Evolutionary conservation across 1,139 yeast genomes (phyloP).

Genomic region (Lizanozyma gosingica): DNA sequence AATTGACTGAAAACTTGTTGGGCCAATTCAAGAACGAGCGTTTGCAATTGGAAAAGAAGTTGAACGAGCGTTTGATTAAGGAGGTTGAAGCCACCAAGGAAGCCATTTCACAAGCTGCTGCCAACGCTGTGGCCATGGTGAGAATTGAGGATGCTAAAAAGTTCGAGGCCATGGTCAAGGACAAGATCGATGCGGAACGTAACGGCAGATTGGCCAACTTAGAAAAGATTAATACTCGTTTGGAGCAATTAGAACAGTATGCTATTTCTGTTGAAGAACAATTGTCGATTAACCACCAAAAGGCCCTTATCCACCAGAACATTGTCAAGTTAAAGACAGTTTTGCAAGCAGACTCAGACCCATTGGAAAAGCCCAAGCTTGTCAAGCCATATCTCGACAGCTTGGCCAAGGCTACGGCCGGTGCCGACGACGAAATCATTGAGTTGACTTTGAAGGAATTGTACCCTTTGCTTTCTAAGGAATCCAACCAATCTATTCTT

Average conservation of each 20-base stretch:
- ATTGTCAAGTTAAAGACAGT: conserved; percentile 44
- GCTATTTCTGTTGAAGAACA: conserved; percentile 51
- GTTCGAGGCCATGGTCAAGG: conserved; percentile 55
- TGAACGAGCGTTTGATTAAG: conserved; percentile 46
- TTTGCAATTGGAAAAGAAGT: conserved; percentile 52
- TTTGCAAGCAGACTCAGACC: conserved; percentile 16
- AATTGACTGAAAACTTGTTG: conserved; percentile 40
- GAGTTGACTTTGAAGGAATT: conserved; percentile 29
- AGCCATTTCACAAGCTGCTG: conserved; percentile 65
- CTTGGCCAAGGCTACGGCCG: conserved; percentile 33
- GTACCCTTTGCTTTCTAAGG: conserved; percentile 33
- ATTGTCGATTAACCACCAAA: conserved; percentile 45
- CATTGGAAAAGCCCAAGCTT: conserved; percentile 19
- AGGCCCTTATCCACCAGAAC: conserved; percentile 49
- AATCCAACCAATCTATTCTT: conserved; percentile 43
- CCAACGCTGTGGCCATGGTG: conserved; percentile 65
- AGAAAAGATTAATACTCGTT: conserved; percentile 47
- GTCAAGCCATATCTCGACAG: conserved; percentile 38
- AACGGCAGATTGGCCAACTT: conserved; percentile 69
- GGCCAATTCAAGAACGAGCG: conserved; percentile 47
- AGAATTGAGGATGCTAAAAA: conserved; percentile 66
- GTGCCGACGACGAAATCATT: conserved; percentile 35
- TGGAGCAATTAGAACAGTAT: conserved; percentile 50
- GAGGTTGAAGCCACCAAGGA: conserved; percentile 68
- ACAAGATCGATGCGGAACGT: conserved; percentile 72